A percentile compares a stretch with the other conserved stretches of the same genome.
phyloP scores from a whole-genome alignment of 768 basidiomycete species.

The Suillus brevipes region DNA sequence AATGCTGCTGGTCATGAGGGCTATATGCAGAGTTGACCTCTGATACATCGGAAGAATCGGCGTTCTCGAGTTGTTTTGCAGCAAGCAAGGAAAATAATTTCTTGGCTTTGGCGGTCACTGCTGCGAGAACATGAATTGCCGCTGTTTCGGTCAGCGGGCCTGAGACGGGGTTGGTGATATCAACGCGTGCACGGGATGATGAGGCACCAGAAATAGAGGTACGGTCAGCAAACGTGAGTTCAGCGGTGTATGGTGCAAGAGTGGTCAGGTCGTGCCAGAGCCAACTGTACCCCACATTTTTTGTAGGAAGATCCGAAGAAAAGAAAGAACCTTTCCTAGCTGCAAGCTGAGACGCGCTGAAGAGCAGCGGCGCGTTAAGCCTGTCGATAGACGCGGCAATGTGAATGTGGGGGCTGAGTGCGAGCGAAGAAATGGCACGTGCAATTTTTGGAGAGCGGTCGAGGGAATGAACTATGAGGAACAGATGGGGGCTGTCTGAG shows the following conservation, averaged over 20 bases:
- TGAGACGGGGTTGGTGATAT: conserved; percentile 33
- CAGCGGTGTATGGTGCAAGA: conserved; percentile 76
- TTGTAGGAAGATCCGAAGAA: conserved; percentile 22
- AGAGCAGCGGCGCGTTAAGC: conserved; percentile 80
- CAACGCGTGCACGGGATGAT: conserved; percentile 30
- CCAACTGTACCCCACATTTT: conserved; percentile 58
- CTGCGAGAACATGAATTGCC: conserved; percentile 78
- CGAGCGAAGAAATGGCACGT: conserved; percentile 69
- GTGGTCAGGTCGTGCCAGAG: conserved; percentile 92
- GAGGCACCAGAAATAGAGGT: conserved; percentile 57
- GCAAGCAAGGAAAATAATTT: conserved; percentile 78
- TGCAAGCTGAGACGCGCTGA: conserved; percentile 66
- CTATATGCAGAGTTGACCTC: conserved; percentile 15
- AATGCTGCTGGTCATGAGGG: conserved; percentile 44
- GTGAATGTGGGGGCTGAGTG: conserved; percentile 74
- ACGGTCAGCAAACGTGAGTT: conserved; percentile 68
- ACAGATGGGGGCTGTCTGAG: conserved; percentile 46
- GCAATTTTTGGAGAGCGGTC: conserved; percentile 71
- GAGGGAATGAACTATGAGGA: conserved; percentile 86
- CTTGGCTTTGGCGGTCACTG: conserved; percentile 85
- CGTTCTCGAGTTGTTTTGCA: conserved; percentile 62
- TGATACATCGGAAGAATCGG: conserved; percentile 25
- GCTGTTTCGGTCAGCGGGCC: conserved; percentile 70
- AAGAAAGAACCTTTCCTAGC: conserved; percentile 44
- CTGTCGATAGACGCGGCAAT: conserved; percentile 86